phyloP scores from a whole-genome alignment of 2,329 filamentous ascomycete species.

The Talaromyces amestolkiae region DNA sequence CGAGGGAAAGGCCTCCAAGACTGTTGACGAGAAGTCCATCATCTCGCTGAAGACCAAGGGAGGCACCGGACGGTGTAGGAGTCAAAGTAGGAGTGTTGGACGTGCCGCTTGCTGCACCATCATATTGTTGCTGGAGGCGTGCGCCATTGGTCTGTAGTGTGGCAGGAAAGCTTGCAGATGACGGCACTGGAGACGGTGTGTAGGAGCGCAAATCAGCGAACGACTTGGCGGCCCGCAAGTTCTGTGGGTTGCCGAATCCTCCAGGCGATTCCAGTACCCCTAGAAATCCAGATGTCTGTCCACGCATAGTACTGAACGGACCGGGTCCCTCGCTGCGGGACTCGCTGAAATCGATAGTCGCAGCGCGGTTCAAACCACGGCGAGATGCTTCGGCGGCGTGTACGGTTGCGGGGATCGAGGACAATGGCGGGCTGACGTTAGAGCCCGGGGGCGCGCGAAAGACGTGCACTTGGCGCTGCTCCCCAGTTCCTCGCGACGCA shows the following conservation, averaged over 20 bases:
- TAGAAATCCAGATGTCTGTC: constrained; percentile 76
- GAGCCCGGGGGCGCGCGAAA: constrained; percentile 57
- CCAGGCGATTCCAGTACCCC: constrained; percentile 78
- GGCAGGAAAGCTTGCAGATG: constrained; percentile 81
- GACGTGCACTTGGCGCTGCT: constrained; percentile 86
- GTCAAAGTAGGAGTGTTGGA: constrained; percentile 67
- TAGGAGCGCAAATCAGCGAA: constrained; percentile 94
- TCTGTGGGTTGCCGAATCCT: constrained; percentile 67
- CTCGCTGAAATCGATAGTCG: constrained; percentile 95
- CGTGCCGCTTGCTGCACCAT: constrained; percentile 53
- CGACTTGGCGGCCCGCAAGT: constrained; percentile 89
- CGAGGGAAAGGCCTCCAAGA: constrained; percentile 60
- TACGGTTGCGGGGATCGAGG: constrained; percentile 57
- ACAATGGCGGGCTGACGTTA: constrained; percentile 61
- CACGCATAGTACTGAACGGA: constrained; percentile 70
- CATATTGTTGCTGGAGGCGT: constrained; percentile 58
- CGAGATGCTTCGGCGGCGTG: constrained; percentile 74
- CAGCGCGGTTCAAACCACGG: constrained; percentile 83
- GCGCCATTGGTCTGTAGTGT: constrained; percentile 62
- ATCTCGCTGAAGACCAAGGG: constrained; percentile 51
- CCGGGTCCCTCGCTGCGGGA: constrained; percentile 68
- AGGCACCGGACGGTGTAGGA: constrained; percentile 54
- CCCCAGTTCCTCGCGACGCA: constrained; percentile 81
- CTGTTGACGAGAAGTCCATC: constrained; percentile 63
- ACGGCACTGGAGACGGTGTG: constrained; percentile 87